Percentiles rank a stretch among this genome's conserved stretches.
phyloP scores from a whole-genome alignment of 306 rosid genomes.

The Cucumis hystrix region DNA sequence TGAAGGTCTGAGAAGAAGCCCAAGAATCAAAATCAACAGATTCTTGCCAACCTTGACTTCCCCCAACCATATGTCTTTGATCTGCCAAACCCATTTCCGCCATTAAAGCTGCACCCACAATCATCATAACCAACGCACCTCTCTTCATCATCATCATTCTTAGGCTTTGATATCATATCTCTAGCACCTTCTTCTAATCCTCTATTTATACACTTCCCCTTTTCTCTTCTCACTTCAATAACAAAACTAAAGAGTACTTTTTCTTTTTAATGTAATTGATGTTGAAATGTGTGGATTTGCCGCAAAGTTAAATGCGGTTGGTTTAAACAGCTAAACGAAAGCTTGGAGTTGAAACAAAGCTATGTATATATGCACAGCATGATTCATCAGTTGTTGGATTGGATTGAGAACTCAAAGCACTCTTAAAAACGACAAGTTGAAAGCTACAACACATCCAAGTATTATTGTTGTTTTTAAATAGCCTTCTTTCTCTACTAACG shows the following conservation, averaged over 20 bases:
- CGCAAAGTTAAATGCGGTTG: conserved; percentile 21
- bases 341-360: conserved; percentile 46
- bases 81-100: conserved; percentile 23
- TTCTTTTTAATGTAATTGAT: too few species aligned
- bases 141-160: conserved; percentile 28
- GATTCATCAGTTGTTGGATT: neutral
- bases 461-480: neutral
- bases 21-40: conserved; percentile 65
- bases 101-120: conserved; percentile 21
- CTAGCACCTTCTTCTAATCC: neutral
- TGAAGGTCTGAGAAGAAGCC: conserved; percentile 57
- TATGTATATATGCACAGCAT: neutral
- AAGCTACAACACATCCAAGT: neutral
- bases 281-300: conserved; percentile 19
- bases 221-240: neutral
- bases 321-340: conserved; percentile 5
- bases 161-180: neutral
- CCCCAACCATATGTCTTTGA: conserved; percentile 59
- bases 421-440: neutral
- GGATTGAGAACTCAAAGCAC: neutral
- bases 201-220: neutral
- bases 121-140: conserved; percentile 17
- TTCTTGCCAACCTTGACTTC: conserved; percentile 80
- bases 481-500: neutral
- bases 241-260: neutral